phyloP scores from a whole-genome alignment of 2,329 filamentous ascomycete genomes.

The Alternaria rosae region DNA sequence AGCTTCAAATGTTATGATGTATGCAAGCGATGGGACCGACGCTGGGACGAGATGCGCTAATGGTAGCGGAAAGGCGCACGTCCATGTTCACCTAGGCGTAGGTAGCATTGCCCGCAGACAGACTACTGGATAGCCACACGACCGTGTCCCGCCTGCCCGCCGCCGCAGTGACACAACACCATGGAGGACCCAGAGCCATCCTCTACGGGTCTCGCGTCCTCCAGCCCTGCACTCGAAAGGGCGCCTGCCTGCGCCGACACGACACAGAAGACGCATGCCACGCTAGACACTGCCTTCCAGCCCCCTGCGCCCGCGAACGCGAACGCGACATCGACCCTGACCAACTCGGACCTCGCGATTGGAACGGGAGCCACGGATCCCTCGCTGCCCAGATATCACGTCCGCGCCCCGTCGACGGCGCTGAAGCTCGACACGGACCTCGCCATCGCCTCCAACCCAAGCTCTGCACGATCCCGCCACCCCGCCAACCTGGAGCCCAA shows the following conservation, averaged over 20 bases:
- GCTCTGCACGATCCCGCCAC: constrained; percentile 23
- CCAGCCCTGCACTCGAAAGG: constrained; percentile 22
- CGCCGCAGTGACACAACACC: constrained; percentile 40
- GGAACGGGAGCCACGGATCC: constrained; percentile 12
- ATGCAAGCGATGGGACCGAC: constrained; percentile 4
- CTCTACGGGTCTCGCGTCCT: constrained; percentile 28
- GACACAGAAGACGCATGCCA: constrained; percentile 5
- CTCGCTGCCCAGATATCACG: constrained; percentile 32
- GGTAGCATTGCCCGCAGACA: constrained; percentile 20
- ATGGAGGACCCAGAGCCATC: constrained; percentile 42
- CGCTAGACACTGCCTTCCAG: constrained; percentile 12
- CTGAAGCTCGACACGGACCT: constrained; percentile 43
- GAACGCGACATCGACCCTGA: constrained; percentile 29
- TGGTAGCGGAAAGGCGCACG: constrained; percentile 20
- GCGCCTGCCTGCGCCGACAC: constrained; percentile 21
- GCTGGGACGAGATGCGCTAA: constrained; percentile 16
- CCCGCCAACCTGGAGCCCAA: constrained; percentile 45
- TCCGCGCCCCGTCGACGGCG: constrained; percentile 33
- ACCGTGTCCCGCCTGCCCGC: constrained; percentile 29
- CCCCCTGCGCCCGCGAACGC: constrained; percentile 28
- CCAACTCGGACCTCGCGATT: constrained; percentile 35
- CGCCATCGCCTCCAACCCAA: constrained; percentile 36
- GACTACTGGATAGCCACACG: constrained; percentile 20
- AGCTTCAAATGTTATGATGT: too few relatives aligned
- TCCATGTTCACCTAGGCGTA: constrained; percentile 7